These are phyloP conservation scores for Pyrenophora graminea DNA, from an alignment of 2,329 filamentous ascomycete species.

Conservation along the genomic window DNA sequence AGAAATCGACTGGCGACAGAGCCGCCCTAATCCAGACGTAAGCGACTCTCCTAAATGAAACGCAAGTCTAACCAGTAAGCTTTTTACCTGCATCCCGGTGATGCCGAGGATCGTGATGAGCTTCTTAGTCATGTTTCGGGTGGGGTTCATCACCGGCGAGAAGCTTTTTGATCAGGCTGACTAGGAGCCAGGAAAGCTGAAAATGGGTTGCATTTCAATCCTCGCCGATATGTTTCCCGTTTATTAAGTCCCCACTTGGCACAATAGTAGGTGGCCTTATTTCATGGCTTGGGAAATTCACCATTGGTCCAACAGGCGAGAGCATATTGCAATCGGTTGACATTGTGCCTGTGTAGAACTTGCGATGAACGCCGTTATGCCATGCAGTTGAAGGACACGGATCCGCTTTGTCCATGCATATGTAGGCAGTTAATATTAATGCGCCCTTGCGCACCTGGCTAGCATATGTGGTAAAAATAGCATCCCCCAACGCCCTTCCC, in stretches of 20 bases:
- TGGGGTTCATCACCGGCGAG: background rate
- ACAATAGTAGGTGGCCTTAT: too few relatives aligned
- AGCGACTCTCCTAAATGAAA: constrained; percentile 1
- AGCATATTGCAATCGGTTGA: background rate
- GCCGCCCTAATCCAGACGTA: constrained; percentile 16
- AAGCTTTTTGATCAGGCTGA: too few relatives aligned
- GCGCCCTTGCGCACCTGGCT: too few relatives aligned
- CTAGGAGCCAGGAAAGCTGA: background rate
- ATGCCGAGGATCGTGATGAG: constrained; percentile 24
- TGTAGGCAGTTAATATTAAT: too few relatives aligned
- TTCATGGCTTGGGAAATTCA: too few relatives aligned
- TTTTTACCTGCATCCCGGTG: constrained; percentile 23
- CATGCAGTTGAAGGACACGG: too few relatives aligned
- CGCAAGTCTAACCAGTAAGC: background rate
- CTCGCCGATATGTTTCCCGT: background rate
- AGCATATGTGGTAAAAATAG: too few relatives aligned
- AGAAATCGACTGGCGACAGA: constrained; percentile 32
- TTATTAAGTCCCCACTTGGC: background rate
- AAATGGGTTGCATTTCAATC: background rate
- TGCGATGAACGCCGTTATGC: too few relatives aligned
- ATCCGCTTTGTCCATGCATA: too few relatives aligned
- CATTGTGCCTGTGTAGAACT: background rate
- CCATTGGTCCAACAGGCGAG: background rate
- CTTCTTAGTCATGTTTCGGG: constrained; percentile 8
- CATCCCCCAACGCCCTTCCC: too few relatives aligned